These are phyloP conservation scores for Adiantum capillusveneris DNA, from an alignment of 75 land plant genomes.

Conservation along the genomic window DNA sequence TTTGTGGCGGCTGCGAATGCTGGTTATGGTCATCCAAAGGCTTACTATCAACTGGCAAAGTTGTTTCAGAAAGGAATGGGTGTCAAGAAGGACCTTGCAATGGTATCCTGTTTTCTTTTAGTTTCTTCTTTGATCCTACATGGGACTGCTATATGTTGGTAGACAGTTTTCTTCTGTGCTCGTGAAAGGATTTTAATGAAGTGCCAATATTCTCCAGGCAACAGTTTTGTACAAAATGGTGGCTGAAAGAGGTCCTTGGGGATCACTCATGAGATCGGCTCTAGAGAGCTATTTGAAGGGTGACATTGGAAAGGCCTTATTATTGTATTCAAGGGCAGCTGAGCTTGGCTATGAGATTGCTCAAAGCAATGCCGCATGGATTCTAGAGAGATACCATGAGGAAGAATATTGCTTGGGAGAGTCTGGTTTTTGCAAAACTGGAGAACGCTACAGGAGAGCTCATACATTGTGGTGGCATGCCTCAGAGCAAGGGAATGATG, in stretches of 20 bases:
- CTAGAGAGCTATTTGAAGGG: conserved; percentile 87
- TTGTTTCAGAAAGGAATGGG: conserved; percentile 92
- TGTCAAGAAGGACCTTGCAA: conserved; percentile 67
- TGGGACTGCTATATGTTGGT: too few species aligned
- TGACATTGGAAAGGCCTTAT: conserved; percentile 67
- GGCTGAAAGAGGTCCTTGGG: conserved; percentile 99
- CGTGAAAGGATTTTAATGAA: too few species aligned
- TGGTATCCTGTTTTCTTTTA: conserved; percentile 41
- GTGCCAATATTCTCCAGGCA: conserved; percentile 40
- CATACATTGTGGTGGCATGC: conserved; percentile 97
- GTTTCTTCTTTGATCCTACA: neutral
- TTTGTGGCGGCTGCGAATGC: conserved; percentile 69
- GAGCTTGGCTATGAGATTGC: conserved; percentile 97
- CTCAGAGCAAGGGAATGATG: conserved; percentile 97
- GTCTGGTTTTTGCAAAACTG: conserved; percentile 77
- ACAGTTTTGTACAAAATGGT: conserved; percentile 74
- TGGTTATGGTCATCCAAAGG: conserved; percentile 92
- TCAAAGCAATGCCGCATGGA: conserved; percentile 99
- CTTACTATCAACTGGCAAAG: conserved; percentile 87
- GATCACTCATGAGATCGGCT: conserved; percentile 88
- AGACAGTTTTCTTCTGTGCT: too few species aligned
- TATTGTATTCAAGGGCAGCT: conserved; percentile 87
- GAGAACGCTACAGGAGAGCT: conserved; percentile 78
- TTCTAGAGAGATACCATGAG: conserved; percentile 80
- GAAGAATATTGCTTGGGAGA: conserved; percentile 80